Evolutionary conservation across 257 asterid species (phyloP).

Genomic region (Catharanthus roseus): DNA sequence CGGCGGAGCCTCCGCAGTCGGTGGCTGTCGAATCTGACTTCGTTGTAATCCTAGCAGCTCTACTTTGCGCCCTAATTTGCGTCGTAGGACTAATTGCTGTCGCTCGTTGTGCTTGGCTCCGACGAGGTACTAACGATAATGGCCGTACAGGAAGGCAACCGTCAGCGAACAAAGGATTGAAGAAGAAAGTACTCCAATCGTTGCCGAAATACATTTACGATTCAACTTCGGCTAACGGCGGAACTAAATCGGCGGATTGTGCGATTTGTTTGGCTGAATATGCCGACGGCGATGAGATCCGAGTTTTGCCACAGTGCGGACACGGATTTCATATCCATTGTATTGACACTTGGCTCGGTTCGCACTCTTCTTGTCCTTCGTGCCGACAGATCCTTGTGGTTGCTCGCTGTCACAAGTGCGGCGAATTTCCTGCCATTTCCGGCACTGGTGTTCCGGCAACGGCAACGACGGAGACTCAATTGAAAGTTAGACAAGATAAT

Average conservation of each 20-base stretch:
- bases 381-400: slow-evolving; percentile 23
- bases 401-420: slow-evolving; percentile 24
- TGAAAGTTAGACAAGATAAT: neutral
- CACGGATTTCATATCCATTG: slow-evolving; percentile 21
- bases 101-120: slow-evolving; percentile 31
- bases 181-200: slow-evolving; percentile 20
- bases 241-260: slow-evolving; percentile 8
- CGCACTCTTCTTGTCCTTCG: slow-evolving; percentile 25
- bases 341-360: slow-evolving; percentile 24
- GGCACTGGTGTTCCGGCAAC: neutral
- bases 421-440: slow-evolving; percentile 14
- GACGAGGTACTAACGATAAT: slow-evolving; percentile 5
- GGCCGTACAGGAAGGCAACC: neutral
- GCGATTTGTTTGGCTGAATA: slow-evolving; percentile 25
- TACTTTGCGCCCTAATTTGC: slow-evolving; percentile 28
- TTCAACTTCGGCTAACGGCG: neutral
- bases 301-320: slow-evolving; percentile 26
- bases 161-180: slow-evolving; percentile 24
- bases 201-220: slow-evolving; percentile 20
- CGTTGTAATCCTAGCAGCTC: slow-evolving; percentile 25
- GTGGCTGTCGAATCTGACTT: slow-evolving; percentile 22
- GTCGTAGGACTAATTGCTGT: slow-evolving; percentile 23
- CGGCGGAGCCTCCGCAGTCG: slow-evolving; percentile 15
- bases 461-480: slow-evolving; percentile 1
- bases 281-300: slow-evolving; percentile 24